Evolutionary conservation across 2,329 filamentous ascomycete species (phyloP).

Genomic region (Neonectria coccinea): DNA sequence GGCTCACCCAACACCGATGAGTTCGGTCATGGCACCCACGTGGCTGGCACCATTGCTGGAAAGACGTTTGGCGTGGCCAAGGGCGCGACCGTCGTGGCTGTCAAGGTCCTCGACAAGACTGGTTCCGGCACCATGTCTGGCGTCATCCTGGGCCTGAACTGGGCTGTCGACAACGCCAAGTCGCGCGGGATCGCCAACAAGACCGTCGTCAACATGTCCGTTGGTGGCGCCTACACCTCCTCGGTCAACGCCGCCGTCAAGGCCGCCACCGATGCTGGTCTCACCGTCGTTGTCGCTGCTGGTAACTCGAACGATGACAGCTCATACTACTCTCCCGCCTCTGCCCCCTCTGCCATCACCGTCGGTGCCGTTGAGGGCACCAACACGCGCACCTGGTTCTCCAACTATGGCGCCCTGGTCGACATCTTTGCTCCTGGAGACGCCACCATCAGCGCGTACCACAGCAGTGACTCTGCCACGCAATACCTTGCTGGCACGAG

Average conservation of each 20-base stretch:
- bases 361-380: slow-evolving; percentile 10
- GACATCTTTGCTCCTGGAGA: slow-evolving; percentile 27
- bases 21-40: slow-evolving; percentile 48
- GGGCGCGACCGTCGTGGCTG: slow-evolving; percentile 40
- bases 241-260: slow-evolving; percentile 12
- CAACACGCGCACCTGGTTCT: slow-evolving; percentile 2
- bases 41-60: slow-evolving; percentile 47
- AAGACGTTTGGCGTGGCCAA: slow-evolving; percentile 50
- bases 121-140: slow-evolving; percentile 17
- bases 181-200: neutral
- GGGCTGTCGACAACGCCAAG: slow-evolving; percentile 49
- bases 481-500: slow-evolving; percentile 25
- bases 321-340: slow-evolving; percentile 11
- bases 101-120: slow-evolving; percentile 46
- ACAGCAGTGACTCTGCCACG: slow-evolving; percentile 14
- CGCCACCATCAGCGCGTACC: neutral
- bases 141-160: slow-evolving; percentile 40
- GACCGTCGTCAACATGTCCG: slow-evolving; percentile 13
- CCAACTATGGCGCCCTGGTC: slow-evolving; percentile 17
- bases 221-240: slow-evolving; percentile 2
- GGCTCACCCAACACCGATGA: slow-evolving; percentile 45
- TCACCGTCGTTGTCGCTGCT: slow-evolving; percentile 18
- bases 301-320: slow-evolving; percentile 9
- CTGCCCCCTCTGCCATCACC: slow-evolving; percentile 18
- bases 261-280: slow-evolving; percentile 12